phyloP scores from a whole-genome alignment of 1,284 basidiomycete genomes.

The Sporisorium sorghi region DNA sequence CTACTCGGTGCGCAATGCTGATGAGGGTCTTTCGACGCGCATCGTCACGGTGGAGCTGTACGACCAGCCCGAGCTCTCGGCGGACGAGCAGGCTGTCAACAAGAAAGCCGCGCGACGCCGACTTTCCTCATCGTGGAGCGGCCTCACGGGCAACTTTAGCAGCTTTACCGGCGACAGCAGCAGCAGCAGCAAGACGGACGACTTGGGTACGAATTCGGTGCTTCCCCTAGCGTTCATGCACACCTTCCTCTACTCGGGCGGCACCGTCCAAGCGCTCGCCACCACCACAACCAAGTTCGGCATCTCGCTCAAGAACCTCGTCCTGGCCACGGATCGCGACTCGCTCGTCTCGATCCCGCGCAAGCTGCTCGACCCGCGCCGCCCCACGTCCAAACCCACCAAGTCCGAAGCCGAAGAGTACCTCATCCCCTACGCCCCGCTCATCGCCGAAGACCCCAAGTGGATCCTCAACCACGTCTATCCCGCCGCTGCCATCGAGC shows the following conservation, averaged over 20 bases:
- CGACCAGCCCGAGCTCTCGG: constrained; percentile 75
- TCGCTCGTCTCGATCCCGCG: constrained; percentile 82
- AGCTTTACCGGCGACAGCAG: constrained; percentile 46
- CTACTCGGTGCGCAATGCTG: constrained; percentile 74
- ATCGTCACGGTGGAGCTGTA: constrained; percentile 83
- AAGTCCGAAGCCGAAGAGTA: constrained; percentile 84
- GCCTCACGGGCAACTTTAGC: constrained; percentile 39
- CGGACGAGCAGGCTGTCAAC: constrained; percentile 76
- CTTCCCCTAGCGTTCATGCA: constrained; percentile 74
- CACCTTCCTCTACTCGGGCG: constrained; percentile 78
- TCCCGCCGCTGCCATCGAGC: constrained; percentile 71
- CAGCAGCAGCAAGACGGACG: neutral
- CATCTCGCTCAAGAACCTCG: constrained; percentile 85
- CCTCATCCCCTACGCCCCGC: constrained; percentile 84
- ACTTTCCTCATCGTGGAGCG: constrained; percentile 30
- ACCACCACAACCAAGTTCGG: constrained; percentile 82
- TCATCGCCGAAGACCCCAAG: constrained; percentile 80
- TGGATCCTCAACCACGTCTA: constrained; percentile 83
- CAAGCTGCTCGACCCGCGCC: constrained; percentile 82
- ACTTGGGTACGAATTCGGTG: neutral
- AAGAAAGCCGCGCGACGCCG: constrained; percentile 7
- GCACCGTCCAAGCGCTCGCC: constrained; percentile 75
- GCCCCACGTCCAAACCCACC: constrained; percentile 81
- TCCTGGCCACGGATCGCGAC: constrained; percentile 84
- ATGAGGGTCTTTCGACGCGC: constrained; percentile 65